A percentile compares a stretch with the other conserved stretches of the same genome.
Conservation (phyloP, 768 basidiomycete genomes). For the Tremella yokohamensis region DNA sequence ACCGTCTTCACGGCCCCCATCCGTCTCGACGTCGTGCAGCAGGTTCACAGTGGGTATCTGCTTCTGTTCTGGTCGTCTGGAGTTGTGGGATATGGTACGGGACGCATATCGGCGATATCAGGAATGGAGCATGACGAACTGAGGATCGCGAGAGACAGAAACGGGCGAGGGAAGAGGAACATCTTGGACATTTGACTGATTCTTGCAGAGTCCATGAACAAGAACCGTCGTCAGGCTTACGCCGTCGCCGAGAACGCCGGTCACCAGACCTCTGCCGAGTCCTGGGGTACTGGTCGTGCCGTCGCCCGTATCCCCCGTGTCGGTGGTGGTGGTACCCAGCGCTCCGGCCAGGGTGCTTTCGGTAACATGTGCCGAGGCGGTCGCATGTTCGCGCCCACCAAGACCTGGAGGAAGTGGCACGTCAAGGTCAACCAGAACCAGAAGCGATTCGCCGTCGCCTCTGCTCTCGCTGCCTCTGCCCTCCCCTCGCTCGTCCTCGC, state of each 20-base stretch:
- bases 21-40: constrained; percentile 94
- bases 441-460: constrained; percentile 94
- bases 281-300: constrained; percentile 99
- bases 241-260: constrained; percentile 96
- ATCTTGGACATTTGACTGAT: constrained; percentile 2
- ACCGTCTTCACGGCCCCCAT: constrained; percentile 98
- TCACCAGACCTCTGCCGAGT: constrained; percentile 97
- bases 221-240: constrained; percentile 97
- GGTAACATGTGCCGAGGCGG: constrained; percentile 99
- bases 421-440: constrained; percentile 99
- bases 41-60: constrained; percentile 87
- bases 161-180: neutral
- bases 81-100: neutral
- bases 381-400: constrained; percentile 99
- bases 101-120: neutral
- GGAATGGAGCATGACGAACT: neutral
- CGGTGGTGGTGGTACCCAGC: constrained; percentile 95
- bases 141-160: neutral
- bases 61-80: no score
- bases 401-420: constrained; percentile 99
- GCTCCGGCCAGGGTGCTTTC: constrained; percentile 98
- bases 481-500: constrained; percentile 97
- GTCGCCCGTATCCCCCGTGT: constrained; percentile 99
- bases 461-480: constrained; percentile 95
- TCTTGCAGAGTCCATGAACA: constrained; percentile 81